Conservation (phyloP, 768 basidiomycete species). For the Auricularia heimuer region DNA sequence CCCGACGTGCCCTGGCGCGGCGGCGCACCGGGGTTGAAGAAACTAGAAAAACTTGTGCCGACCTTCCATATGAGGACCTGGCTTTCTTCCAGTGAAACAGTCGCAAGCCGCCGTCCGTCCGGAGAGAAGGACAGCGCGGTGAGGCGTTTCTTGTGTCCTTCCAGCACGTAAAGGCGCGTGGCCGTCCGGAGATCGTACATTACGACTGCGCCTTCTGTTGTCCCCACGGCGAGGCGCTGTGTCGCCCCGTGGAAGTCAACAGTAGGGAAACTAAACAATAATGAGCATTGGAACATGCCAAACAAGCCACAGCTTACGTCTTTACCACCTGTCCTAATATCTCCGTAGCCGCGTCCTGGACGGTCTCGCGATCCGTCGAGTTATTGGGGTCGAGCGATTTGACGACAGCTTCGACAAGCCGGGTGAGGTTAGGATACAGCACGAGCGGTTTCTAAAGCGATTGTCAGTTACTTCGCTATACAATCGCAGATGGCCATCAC, state of each 20-base stretch:
- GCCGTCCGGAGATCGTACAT: slow-evolving; percentile 98
- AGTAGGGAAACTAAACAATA: slow-evolving; percentile 60
- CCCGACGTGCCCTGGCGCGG: slow-evolving; percentile 81
- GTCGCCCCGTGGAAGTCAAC: slow-evolving; percentile 86
- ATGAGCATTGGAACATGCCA: neutral
- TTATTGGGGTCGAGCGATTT: slow-evolving; percentile 92
- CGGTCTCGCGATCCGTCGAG: slow-evolving; percentile 65
- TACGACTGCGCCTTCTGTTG: slow-evolving; percentile 84
- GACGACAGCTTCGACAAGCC: slow-evolving; percentile 88
- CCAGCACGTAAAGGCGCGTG: slow-evolving; percentile 87
- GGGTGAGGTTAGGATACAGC: slow-evolving; percentile 72
- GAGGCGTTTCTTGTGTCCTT: slow-evolving; percentile 75
- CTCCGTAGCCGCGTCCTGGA: slow-evolving; percentile 85
- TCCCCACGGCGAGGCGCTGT: slow-evolving; percentile 88
- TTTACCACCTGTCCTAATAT: slow-evolving; percentile 92
- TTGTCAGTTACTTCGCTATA: neutral
- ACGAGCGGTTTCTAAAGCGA: slow-evolving; percentile 63
- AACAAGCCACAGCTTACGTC: slow-evolving; percentile 42
- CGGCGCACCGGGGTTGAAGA: slow-evolving; percentile 85
- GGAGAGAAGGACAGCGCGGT: slow-evolving; percentile 87
- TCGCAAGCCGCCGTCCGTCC: slow-evolving; percentile 83
- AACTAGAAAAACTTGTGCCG: slow-evolving; percentile 76
- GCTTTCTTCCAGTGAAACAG: slow-evolving; percentile 77
- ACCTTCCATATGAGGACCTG: slow-evolving; percentile 93
- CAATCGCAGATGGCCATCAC: slow-evolving; percentile 4